Evolutionary conservation across 345 rosid genomes (phyloP), one percentile per base, ranked within the genome.

Genomic region (Lumnitzera racemosa): DNA sequence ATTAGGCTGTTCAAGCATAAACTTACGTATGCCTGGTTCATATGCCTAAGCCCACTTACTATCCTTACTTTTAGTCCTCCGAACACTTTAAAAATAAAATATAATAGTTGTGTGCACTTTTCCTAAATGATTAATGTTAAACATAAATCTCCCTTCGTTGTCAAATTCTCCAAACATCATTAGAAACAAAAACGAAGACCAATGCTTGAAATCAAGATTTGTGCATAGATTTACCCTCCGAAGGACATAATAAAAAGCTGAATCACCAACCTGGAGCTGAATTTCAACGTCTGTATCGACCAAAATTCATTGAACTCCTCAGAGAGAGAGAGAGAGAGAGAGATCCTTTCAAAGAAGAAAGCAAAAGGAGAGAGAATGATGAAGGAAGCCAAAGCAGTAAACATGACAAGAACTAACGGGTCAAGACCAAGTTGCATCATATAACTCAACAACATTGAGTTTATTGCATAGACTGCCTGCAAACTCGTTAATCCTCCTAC

Each of bases 361-460:
- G 98, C 95, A 57, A 81, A 8, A 54, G 96, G 97, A 47, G 87
- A 74, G 64, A 85, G 81, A 56, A 85, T 46, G n/a, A 90, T 24
- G 78, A 84, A 95, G 59, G 96, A 78, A 49, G 94, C 89, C 61
- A 78, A 70, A 41, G 88, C 68, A 56, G 87, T 67, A 81, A 75
- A 78, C 76, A 85, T 78, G 66, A 84, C 77, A 81, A 88, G 83
- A 64, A 91, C 72, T 25, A 79, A 75, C 69, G 91, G 73, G 46
- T 69, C 63, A 31, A 90, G 81, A 59, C 98, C 91, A 29, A 86
- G 73, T 15, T 97, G 83, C 96, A 85, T 86, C 47, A 95, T 66
- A 73, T 83, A 83, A 66, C 85, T 80, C 82, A 84, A 72, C 55
- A 85, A 70, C 64, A 87, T 57, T 0, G 96, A 72, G 61, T 72